Base-by-base conservation (phyloP, 371 early-diverging fungal species). In the Rhizopus delemar region DNA sequence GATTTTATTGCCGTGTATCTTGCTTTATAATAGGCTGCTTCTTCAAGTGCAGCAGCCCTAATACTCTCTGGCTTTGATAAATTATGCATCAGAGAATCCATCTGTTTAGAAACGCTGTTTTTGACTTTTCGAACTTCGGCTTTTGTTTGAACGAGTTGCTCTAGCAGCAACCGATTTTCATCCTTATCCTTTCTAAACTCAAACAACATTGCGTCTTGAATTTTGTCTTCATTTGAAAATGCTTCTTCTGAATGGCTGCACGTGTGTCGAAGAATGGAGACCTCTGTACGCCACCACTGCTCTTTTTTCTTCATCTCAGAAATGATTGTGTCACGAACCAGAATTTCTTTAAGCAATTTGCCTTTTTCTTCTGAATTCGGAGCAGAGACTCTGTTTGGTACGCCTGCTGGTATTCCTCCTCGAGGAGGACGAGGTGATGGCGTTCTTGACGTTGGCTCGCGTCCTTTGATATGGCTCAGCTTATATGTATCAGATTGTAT, bases 21-120 rank as follows among this genome's bases (percentile, higher is more conserved):
- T 13, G 83, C 71, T 63, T 80, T 83, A 53, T 80, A 74, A 50
- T 83, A 85, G 0, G 82, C 79, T 7, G 85, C 83, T 53, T 85
- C 85, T 53, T 85, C 77, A 12, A 83, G 58, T 2, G 85, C 85
- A 11, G 75, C 75, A 3, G 75, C 68, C 33, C 81, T 68, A 38
- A 80, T 56, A 11, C 66, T 63, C 51, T 85, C 85, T 4, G 80
- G 75, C 36, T 80, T 73, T 13, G 62, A 69, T 28, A 85, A 66
- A 56, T 75, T 75, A 51, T 65, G 48, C 2, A 77, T 69, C 9
- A 83, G 69, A 0, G 72, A 59, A 16, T 86, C 82, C 0, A 77
- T 74, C 59, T 86, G 83, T 11, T 78, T 79, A 3, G 59, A 63
- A 34, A 83, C 77, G 9, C 63, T 68, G 11, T 58, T 49, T 43